phyloP scores from a whole-genome alignment of 1,139 yeast species.

The Saccharomyces hybrid region DNA sequence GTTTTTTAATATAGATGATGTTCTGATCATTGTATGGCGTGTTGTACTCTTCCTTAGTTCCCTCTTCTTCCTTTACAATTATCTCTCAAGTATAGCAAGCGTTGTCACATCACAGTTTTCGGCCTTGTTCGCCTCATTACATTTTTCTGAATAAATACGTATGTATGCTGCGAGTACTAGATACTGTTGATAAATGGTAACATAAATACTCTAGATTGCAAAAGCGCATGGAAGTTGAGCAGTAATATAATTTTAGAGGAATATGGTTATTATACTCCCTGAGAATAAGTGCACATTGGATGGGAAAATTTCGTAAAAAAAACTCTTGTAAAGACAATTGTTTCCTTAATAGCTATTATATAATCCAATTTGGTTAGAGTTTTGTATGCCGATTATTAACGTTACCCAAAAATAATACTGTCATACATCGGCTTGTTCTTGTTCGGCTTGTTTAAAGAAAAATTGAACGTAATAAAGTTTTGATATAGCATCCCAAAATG shows the following conservation, averaged over 20 bases:
- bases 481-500: conserved; percentile 22
- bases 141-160: neutral
- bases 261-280: neutral
- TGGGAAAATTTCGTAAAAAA: neutral
- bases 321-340: neutral
- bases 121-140: neutral
- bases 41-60: neutral
- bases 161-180: neutral
- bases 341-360: neutral
- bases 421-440: neutral
- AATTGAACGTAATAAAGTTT: conserved; percentile 22
- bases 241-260: neutral
- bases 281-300: neutral
- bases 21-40: neutral
- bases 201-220: neutral
- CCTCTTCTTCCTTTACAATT: neutral
- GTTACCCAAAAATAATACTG: neutral
- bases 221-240: neutral
- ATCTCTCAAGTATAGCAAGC: neutral
- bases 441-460: conserved; percentile 11
- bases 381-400: neutral
- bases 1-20: neutral
- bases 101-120: neutral
- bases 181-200: neutral
- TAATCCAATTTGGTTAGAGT: neutral